Conservation (phyloP, 805 yeast genomes). For the Kodamaea restingae region DNA sequence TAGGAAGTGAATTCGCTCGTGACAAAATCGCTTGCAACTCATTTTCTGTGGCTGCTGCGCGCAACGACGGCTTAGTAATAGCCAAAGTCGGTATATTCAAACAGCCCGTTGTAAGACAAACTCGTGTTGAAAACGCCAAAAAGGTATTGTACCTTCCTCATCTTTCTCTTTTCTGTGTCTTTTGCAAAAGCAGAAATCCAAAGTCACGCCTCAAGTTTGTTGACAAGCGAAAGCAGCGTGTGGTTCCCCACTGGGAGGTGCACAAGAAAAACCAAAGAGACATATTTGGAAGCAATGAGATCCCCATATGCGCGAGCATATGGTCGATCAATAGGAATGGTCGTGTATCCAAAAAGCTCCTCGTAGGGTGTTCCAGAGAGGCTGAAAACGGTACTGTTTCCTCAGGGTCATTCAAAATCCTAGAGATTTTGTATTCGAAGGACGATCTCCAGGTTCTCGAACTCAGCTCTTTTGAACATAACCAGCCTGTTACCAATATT, state of each 20-base stretch:
- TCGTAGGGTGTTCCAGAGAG: conserved; percentile 24
- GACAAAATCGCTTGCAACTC: too few relatives aligned
- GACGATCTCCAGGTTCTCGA: conserved; percentile 24
- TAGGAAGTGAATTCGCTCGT: too few relatives aligned
- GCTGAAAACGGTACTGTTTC: not conserved
- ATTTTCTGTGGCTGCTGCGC: conserved; percentile 16
- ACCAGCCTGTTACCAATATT: conserved; percentile 31
- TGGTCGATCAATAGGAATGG: conserved; percentile 33
- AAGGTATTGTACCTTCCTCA: conserved; percentile 28
- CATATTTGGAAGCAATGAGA: conserved; percentile 26
- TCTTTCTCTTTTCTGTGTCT: conserved; percentile 24
- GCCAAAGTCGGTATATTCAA: conserved; percentile 23
- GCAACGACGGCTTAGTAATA: conserved; percentile 37
- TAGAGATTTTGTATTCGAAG: conserved; percentile 26
- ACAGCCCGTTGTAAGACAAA: conserved; percentile 25
- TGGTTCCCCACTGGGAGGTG: conserved; percentile 22
- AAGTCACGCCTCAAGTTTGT: conserved; percentile 27
- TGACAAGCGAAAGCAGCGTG: conserved; percentile 27
- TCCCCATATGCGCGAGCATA: conserved; percentile 28
- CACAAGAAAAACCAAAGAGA: conserved; percentile 12
- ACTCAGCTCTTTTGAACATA: conserved; percentile 29
- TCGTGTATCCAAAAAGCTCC: conserved; percentile 31
- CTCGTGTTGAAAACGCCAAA: conserved; percentile 31
- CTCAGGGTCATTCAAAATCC: conserved; percentile 31
- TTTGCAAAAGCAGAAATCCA: conserved; percentile 28